Evolutionary conservation across 805 yeast genomes (phyloP), one percentile per base, ranked within the genome.

Genomic region (Wickerhamomyces chaumierensis): DNA sequence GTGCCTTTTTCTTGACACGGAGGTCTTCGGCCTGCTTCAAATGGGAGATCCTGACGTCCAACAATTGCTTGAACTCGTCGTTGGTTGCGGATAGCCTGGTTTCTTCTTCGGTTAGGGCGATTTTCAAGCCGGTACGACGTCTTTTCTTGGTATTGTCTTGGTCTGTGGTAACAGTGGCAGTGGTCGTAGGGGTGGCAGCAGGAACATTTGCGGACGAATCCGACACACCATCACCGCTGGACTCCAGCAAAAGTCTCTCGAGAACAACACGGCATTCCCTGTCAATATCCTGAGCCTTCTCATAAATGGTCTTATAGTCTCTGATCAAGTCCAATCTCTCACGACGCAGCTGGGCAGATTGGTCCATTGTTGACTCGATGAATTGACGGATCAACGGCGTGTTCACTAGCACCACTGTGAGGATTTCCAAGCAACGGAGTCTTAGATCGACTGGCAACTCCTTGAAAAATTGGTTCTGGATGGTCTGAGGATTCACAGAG

Each of bases 291-390:
- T 66, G 69, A 2, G 78, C 75, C 31, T 59, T 60, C 31, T 83
- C 92, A 19, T 66, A 57, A 0, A 66, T 55, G 1, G 48, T 40
- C 49, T 76, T 79, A 48, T 71, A 67, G 40, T 81, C 88, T 44
- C 80, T 70, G 27, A 75, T 67, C 29, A 66, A 61, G 37, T 84
- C 94, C 31, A 80, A 60, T 44, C 86, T 68, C 38, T 74, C 78
- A 43, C 87, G 69, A 48, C 94, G 71, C 21, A 81, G 53, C 19
- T 62, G 61, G 0, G 83, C 67, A 1, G 81, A 65, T 25, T 72
- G 73, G 18, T 81, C 92, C 57, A 81, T 65, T 43, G 82, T 74
- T 42, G 68, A 65, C 40, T 85, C 95, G 43, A 85, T 71, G 49
- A 74, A 69, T 5, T 62, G 60, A 48, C 94, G 68, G 20, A 86